A percentile compares a stretch with the other conserved stretches of the same genome.
Evolutionary conservation across 805 yeast species (phyloP).

Genomic region (Lipomyces chichibuensis): DNA sequence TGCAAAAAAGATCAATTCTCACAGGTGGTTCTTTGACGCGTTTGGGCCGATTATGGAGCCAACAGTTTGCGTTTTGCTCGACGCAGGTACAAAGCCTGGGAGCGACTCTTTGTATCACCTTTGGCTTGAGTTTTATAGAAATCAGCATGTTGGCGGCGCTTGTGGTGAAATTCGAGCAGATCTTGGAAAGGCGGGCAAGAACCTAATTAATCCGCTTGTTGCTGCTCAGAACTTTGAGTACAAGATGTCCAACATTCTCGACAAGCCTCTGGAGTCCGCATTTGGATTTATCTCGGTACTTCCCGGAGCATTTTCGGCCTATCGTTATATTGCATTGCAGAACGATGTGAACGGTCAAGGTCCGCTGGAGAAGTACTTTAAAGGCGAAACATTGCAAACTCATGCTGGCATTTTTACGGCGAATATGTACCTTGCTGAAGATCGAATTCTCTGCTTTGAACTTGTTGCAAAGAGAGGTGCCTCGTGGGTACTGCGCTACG

Average conservation of each 20-base stretch:
- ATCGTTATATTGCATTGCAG: conserved; percentile 77
- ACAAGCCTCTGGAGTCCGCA: conserved; percentile 92
- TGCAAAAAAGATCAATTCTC: conserved; percentile 88
- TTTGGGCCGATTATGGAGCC: conserved; percentile 84
- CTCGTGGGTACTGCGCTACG: conserved; percentile 80
- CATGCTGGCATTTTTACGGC: conserved; percentile 85
- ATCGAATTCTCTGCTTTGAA: conserved; percentile 92
- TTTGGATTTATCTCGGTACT: conserved; percentile 93
- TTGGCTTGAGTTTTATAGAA: conserved; percentile 80
- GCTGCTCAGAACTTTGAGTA: conserved; percentile 86
- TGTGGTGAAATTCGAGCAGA: conserved; percentile 95
- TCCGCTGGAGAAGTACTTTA: conserved; percentile 86
- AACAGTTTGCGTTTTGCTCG: conserved; percentile 77
- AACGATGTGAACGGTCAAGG: conserved; percentile 71
- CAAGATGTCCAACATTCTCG: conserved; percentile 74
- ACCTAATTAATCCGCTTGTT: conserved; percentile 78
- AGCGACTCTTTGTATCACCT: conserved; percentile 81
- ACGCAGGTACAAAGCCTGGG: conserved; percentile 93
- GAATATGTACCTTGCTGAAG: conserved; percentile 97
- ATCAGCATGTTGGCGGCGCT: conserved; percentile 89
- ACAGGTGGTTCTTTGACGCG: conserved; percentile 95
- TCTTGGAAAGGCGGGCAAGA: conserved; percentile 62
- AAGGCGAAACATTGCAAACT: conserved; percentile 80
- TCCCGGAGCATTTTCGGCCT: conserved; percentile 97
- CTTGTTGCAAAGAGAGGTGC: conserved; percentile 79